These are phyloP conservation scores for Orbilia quercus DNA, from an alignment of 2,329 filamentous ascomycete species.

Conservation along the genomic window DNA sequence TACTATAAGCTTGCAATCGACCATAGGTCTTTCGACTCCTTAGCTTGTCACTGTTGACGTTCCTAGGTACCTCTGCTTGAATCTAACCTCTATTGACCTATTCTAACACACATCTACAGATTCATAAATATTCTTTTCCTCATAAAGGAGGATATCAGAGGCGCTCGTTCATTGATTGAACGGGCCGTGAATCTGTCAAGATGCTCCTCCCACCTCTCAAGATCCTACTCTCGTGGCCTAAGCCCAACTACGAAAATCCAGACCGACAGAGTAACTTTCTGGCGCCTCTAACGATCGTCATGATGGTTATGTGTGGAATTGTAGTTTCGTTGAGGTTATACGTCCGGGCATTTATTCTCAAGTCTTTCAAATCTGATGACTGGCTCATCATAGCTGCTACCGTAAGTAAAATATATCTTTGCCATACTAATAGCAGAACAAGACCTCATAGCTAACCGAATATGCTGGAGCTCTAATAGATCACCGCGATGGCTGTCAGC, in stretches of 20 bases:
- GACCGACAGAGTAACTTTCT: constrained; percentile 45
- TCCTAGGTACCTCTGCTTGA: neutral
- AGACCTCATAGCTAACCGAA: constrained; percentile 4
- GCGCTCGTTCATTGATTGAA: constrained; percentile 37
- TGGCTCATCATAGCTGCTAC: constrained; percentile 60
- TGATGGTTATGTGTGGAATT: constrained; percentile 63
- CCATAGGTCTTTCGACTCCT: constrained; percentile 31
- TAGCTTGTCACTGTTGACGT: constrained; percentile 22
- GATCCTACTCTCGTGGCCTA: constrained; percentile 39
- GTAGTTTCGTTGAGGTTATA: constrained; percentile 63
- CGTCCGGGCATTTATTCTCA: constrained; percentile 63
- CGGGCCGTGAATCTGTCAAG: constrained; percentile 18
- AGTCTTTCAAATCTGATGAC: constrained; percentile 61
- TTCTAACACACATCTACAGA: neutral
- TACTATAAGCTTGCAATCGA: constrained; percentile 26
- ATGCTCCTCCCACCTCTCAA: constrained; percentile 38
- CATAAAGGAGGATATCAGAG: neutral
- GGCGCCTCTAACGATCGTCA: constrained; percentile 60
- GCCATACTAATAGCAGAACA: neutral
- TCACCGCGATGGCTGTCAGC: constrained; percentile 47
- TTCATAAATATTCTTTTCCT: neutral
- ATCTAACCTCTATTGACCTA: neutral
- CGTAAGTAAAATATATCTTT: constrained; percentile 49
- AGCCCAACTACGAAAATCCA: constrained; percentile 46
- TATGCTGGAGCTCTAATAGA: constrained; percentile 2